phyloP scores from a whole-genome alignment of 257 asterid genomes.

The Solanum tacnaense region DNA sequence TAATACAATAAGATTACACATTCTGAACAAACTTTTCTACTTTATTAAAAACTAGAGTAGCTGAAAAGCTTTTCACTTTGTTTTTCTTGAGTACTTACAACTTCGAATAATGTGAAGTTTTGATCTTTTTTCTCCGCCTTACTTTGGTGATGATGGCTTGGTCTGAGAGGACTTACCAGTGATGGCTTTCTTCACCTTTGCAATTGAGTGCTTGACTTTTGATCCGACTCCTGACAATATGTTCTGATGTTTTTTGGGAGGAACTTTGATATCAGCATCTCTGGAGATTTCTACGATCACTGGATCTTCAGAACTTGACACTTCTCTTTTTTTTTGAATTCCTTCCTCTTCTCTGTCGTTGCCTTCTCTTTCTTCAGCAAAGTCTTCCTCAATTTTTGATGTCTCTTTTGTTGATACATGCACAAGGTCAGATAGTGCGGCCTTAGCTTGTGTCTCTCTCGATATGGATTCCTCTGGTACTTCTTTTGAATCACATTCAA shows the following conservation, averaged over 20 bases:
- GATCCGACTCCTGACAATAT: slow-evolving; percentile 83
- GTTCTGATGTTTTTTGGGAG: slow-evolving; percentile 65
- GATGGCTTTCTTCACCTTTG: slow-evolving; percentile 83
- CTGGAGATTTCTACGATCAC: slow-evolving; percentile 45
- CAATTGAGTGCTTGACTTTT: slow-evolving; percentile 80
- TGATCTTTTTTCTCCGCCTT: not conserved
- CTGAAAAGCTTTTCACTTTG: not conserved
- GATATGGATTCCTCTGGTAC: not conserved
- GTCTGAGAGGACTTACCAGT: slow-evolving; percentile 60
- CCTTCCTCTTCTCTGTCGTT: slow-evolving; percentile 20
- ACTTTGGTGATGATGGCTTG: slow-evolving; percentile 48
- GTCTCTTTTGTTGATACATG: not conserved
- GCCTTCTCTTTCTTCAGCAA: slow-evolving; percentile 7
- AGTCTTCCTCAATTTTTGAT: not conserved
- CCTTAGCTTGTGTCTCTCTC: not conserved
- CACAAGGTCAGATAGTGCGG: not conserved
- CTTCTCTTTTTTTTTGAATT: slow-evolving; percentile 20
- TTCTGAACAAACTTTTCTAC: not conserved
- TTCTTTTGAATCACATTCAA: slow-evolving; percentile 9
- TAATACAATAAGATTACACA: not conserved
- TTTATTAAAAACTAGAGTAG: not conserved
- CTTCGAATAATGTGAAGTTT: not conserved
- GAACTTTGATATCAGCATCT: slow-evolving; percentile 40
- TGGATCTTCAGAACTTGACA: slow-evolving; percentile 34
- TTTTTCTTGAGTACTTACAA: not conserved